Conservation (phyloP, 75 land plant species). For the Chamaecyparis obtusa region DNA sequence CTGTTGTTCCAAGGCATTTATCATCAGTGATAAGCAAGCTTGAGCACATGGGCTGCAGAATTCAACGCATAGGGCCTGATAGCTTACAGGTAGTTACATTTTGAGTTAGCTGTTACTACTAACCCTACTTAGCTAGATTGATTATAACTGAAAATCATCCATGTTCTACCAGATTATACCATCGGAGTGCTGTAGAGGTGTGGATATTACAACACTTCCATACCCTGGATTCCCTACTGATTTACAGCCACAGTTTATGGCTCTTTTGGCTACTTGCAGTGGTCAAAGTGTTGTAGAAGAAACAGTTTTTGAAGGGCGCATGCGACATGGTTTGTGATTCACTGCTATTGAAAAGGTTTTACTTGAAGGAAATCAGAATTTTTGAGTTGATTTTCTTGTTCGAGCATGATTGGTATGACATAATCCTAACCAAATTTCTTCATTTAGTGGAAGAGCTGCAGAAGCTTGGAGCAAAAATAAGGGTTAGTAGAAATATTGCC, state of each 20-base stretch:
- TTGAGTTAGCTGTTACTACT: constrained; percentile 1
- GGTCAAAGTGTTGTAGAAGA: constrained; percentile 66
- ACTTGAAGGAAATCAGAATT: background rate
- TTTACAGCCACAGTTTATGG: constrained; percentile 70
- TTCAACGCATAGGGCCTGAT: constrained; percentile 23
- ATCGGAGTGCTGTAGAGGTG: constrained; percentile 24
- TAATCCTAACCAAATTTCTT: background rate
- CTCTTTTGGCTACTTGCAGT: constrained; percentile 54
- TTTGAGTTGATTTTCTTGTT: background rate
- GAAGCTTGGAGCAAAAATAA: constrained; percentile 70
- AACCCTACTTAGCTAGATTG: background rate
- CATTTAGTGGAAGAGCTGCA: constrained; percentile 56
- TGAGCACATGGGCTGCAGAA: constrained; percentile 45
- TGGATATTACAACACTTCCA: constrained; percentile 54
- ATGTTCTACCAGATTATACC: constrained; percentile 33
- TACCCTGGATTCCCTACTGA: constrained; percentile 85
- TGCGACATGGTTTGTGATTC: constrained; percentile 63
- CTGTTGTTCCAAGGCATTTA: constrained; percentile 53
- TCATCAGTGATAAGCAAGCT: constrained; percentile 51
- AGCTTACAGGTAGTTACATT: constrained; percentile 35
- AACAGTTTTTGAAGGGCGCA: constrained; percentile 69
- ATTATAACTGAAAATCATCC: background rate
- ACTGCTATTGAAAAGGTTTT: constrained; percentile 6
- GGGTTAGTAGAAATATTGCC: constrained; percentile 36
- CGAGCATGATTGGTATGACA: background rate